Evolutionary conservation across 2,329 filamentous ascomycete genomes (phyloP), one percentile per base, ranked within the genome.

Genomic region (Aschersonia sp.): DNA sequence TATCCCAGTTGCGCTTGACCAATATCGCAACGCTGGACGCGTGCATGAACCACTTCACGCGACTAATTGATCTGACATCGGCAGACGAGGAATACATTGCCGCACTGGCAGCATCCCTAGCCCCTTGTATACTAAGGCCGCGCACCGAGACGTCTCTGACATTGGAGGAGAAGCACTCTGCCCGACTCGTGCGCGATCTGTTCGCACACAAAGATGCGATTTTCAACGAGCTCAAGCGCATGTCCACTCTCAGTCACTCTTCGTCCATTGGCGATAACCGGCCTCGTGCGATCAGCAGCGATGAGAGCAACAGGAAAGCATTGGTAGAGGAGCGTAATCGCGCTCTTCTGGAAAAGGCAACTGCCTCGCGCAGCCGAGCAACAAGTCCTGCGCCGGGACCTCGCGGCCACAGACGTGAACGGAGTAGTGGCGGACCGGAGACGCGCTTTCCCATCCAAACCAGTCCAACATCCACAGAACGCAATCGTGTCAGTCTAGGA

Each of bases 21-120:
- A 98, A 98, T 64, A 98, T 98, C 64, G 92, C 92, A 44, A 97
- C 92, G n/a, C 79, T 98, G 50, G 92, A 98, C 64, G 92, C 92
- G 41, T 85, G 95, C 61, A 94, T 94, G 74, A 97, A 94, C 54
- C 92, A 98, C 67, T 97, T 98, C 63, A 95, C 90, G 40, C 85
- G 92, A 51, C 73, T 98, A 50, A 94, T 98, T 60, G 92, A 98
- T 63, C 74, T 98, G 52, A 98, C 92, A 2, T 97, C 90, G 11
- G 92, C 92, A 32, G 90, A 95, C 55, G 92, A 98, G 61, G 70
- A 79, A 42, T 98, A 94, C 60, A 69, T 94, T 49, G 62, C 81
- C 10, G 71, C 81, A 39, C 76, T 98, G 40, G 85, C 88, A 2
- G 79, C 80, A 30, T 69, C 73, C 5, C 72, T 98, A 43, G 84